Base-by-base conservation (phyloP, 352 stramenopile species). In the Phytophthora cactorum region DNA sequence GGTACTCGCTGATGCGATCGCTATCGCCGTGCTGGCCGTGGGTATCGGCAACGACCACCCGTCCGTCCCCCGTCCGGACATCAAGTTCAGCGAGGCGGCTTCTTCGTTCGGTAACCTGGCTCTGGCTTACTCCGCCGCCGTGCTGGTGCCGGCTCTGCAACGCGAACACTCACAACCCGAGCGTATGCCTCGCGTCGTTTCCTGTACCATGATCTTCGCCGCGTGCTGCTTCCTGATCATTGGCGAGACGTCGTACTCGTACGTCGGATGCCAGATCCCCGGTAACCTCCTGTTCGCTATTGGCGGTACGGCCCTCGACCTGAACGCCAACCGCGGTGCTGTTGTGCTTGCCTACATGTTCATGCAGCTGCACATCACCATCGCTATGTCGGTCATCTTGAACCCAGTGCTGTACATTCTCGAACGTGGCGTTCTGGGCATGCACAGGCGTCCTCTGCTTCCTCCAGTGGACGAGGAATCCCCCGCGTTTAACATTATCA, bases 321-420 rank as follows among this genome's bases (percentile, higher is more conserved):
- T 89, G 49, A 50, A 75, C 17, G 68, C 81, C 2, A 74, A 77
- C 58, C 70, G 79, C 22, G 81, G 79, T 63, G 70, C 66, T 57
- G 77, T 87, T 52, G 77, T 86, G 54, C 60, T 87, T 11, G 81
- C 75, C 9, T 89, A 81, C 52, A 66, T 82, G 62, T 87, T 83
- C 71, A 89, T 89, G 80, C 80, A 87, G 61, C 51, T 89, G 51
- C 80, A 89, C 63, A 82, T 89, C 59, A 83, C 77, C 46, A 87
- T 89, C 57, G 80, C 78, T 1, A 79, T 87, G 59, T 81, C 76
- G n/a, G 76, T 87, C 14, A 86, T 89, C 58, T 52, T 89, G 43
- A 82, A 84, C 56, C 80, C 80, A 3, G 78, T 84, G 52, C 57
- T 89, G 11, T 86, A 87, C 63, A 84, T 89, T 38, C 70, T 70